Conservation (phyloP, 805 yeast species). For the Grigorovia transvaalensis region DNA sequence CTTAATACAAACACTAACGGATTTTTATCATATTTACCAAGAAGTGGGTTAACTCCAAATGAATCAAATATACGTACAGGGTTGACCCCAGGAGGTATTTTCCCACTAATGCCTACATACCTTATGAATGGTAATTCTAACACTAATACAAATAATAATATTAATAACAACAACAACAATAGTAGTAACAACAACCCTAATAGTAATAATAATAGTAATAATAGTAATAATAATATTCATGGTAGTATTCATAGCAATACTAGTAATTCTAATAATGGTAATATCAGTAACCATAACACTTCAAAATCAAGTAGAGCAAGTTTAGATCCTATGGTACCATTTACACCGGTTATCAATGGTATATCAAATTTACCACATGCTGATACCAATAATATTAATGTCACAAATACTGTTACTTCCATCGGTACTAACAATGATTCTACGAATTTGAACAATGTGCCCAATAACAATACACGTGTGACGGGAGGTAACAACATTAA, state of each 20-base stretch:
- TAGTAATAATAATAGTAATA: too few species aligned
- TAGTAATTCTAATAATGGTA: neutral
- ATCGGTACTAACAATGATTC: neutral
- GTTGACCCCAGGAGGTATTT: constrained; percentile 42
- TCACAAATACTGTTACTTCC: neutral
- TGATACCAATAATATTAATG: neutral
- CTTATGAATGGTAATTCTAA: too few species aligned
- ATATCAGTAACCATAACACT: neutral
- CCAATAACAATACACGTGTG: too few species aligned
- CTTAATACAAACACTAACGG: neutral
- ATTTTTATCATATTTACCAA: constrained; percentile 16
- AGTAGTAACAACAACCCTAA: too few species aligned
- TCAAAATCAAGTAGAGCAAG: neutral
- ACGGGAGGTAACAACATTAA: too few species aligned
- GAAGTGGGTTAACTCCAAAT: constrained; percentile 63
- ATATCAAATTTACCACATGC: neutral
- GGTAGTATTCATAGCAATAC: neutral
- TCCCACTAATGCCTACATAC: constrained; percentile 10
- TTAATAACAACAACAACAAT: neutral
- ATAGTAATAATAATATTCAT: too few species aligned
- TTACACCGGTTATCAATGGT: constrained; percentile 2
- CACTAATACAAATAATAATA: neutral
- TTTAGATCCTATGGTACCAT: neutral
- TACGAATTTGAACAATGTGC: too few species aligned
- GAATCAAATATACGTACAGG: constrained; percentile 67